phyloP scores from a whole-genome alignment of 805 yeast species.

The Lachancea nothofagi region DNA sequence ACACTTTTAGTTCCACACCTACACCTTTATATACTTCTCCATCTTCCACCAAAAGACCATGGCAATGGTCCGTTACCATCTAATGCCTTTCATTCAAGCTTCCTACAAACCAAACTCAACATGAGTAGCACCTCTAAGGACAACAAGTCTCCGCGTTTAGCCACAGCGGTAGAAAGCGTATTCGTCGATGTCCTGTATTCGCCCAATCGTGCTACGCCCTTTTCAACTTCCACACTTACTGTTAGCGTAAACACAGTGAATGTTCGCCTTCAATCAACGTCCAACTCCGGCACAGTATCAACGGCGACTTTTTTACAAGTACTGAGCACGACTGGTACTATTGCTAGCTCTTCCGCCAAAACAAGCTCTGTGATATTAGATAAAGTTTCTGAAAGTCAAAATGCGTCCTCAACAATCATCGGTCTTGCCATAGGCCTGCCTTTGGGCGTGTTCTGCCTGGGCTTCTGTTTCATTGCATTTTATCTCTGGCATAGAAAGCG shows the following conservation, averaged over 20 bases:
- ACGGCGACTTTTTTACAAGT: constrained; percentile 1
- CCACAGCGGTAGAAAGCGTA: constrained; percentile 9
- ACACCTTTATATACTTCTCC: no score
- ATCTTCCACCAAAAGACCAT: no score
- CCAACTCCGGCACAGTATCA: neutral
- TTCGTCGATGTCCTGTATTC: constrained; percentile 10
- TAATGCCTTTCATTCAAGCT: no score
- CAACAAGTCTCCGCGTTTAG: neutral
- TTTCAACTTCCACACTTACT: constrained; percentile 9
- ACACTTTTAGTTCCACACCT: no score
- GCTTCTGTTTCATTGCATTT: constrained; percentile 17
- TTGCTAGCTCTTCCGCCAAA: neutral
- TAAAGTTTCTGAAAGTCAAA: constrained; percentile 6
- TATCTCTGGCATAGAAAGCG: constrained; percentile 14
- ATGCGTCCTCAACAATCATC: constrained; percentile 15
- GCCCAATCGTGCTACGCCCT: constrained; percentile 8
- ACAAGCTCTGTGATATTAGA: neutral
- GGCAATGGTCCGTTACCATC: no score
- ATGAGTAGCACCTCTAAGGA: neutral
- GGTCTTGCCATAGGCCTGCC: constrained; percentile 32
- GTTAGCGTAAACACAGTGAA: constrained; percentile 3
- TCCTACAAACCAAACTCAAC: neutral
- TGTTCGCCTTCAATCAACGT: constrained; percentile 4
- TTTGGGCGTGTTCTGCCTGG: constrained; percentile 25
- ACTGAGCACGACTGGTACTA: neutral